Evolutionary conservation across 2,329 filamentous ascomycete species (phyloP).

Genomic region (Diaporthe nobilis): DNA sequence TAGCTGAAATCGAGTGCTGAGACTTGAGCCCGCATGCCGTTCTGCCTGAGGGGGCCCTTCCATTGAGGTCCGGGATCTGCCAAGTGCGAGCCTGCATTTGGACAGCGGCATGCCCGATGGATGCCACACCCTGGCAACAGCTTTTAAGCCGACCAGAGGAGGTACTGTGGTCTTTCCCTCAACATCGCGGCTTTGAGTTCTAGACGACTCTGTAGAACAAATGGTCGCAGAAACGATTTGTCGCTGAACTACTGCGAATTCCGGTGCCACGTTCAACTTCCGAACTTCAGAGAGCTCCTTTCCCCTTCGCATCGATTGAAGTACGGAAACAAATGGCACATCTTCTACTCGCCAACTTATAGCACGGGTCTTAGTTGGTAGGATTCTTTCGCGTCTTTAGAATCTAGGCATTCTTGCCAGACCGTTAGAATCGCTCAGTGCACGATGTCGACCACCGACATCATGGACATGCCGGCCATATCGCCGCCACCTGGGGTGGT

Average conservation of each 20-base stretch:
- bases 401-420: background rate
- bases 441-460: background rate
- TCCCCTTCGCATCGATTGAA: background rate
- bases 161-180: background rate
- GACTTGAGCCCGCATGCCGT: background rate
- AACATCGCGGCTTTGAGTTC: background rate
- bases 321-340: background rate
- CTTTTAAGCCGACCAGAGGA: background rate
- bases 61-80: background rate
- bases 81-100: background rate
- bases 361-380: background rate
- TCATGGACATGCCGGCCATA: background rate
- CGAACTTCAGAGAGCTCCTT: background rate
- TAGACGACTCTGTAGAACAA: background rate
- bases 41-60: background rate
- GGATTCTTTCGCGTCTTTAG: too few relatives aligned
- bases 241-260: background rate
- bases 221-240: background rate
- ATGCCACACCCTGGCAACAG: background rate
- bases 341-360: too few relatives aligned
- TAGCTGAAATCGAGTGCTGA: background rate
- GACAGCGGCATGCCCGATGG: background rate
- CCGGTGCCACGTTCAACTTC: background rate
- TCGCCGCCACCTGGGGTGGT: constrained; percentile 4
- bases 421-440: background rate